Percentiles rank a stretch among this genome's conserved stretches.
Conservation (phyloP, 352 stramenopile genomes). For the Globisporangium perplexum region DNA sequence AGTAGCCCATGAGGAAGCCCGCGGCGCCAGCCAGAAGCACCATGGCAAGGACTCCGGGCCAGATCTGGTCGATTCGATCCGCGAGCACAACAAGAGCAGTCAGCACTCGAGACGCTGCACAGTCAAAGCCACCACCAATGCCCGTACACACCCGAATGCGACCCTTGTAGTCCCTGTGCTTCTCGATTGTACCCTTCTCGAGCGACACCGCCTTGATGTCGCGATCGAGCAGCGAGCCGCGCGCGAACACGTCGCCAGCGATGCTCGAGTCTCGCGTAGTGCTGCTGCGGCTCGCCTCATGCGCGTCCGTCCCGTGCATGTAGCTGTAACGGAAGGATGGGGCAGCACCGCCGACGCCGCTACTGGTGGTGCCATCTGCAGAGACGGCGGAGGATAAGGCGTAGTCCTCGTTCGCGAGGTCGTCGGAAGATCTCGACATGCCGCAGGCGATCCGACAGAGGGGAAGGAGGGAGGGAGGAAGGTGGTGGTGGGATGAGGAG, state of each 20-base stretch:
- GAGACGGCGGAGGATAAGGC: background rate
- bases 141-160: conserved; percentile 13
- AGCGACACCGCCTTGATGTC: conserved; percentile 14
- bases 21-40: conserved; percentile 10
- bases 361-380: background rate
- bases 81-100: background rate
- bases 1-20: conserved; percentile 17
- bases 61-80: conserved; percentile 12
- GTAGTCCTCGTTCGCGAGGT: background rate
- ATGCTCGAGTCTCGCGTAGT: conserved; percentile 2
- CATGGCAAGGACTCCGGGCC: conserved; percentile 23
- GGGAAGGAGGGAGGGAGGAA: too few species aligned
- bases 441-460: background rate
- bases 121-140: background rate
- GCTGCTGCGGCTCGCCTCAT: conserved; percentile 5
- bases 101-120: background rate
- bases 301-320: conserved; percentile 9
- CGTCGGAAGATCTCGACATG: background rate
- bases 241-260: conserved; percentile 14
- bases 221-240: conserved; percentile 16
- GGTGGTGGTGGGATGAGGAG: too few species aligned
- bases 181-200: conserved; percentile 4
- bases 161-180: conserved; percentile 16
- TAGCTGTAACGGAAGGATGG: conserved; percentile 16
- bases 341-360: background rate